phyloP scores from a whole-genome alignment of 768 basidiomycete genomes.

The Podaxis carcinomalis region DNA sequence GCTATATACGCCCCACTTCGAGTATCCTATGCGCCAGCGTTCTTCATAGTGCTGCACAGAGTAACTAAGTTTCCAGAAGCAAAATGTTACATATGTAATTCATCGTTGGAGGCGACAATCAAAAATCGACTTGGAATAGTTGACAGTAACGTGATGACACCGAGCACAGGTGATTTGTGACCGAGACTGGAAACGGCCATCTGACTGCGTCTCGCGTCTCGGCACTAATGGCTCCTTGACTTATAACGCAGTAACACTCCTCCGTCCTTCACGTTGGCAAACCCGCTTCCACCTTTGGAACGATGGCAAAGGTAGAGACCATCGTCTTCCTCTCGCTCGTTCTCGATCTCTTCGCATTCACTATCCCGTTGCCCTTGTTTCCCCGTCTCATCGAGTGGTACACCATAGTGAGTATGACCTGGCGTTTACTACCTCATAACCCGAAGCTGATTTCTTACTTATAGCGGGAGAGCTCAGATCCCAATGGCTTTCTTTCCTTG shows the following conservation, averaged over 20 bases:
- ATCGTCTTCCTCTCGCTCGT: constrained; percentile 89
- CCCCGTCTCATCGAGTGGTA: constrained; percentile 98
- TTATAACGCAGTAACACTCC: neutral
- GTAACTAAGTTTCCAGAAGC: neutral
- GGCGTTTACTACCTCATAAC: neutral
- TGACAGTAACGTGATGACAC: neutral
- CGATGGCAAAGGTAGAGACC: constrained; percentile 67
- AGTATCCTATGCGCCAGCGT: neutral
- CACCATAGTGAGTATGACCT: constrained; percentile 49
- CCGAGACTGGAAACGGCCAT: neutral
- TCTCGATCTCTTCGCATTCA: constrained; percentile 88
- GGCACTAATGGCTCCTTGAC: neutral
- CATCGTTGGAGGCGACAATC: neutral
- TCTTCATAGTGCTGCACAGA: neutral
- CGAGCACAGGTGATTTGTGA: neutral
- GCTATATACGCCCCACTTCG: neutral
- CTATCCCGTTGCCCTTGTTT: constrained; percentile 93
- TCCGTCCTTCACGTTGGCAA: neutral
- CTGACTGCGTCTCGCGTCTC: neutral
- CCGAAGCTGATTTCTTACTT: constrained; percentile 5
- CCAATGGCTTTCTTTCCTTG: constrained; percentile 65
- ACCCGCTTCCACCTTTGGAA: neutral
- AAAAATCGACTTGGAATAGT: neutral
- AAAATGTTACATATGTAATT: neutral
- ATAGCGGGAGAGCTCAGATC: constrained; percentile 69